phyloP scores from a whole-genome alignment of 202 grass and related monocot species.

The Sporobolus alterniflorus region DNA sequence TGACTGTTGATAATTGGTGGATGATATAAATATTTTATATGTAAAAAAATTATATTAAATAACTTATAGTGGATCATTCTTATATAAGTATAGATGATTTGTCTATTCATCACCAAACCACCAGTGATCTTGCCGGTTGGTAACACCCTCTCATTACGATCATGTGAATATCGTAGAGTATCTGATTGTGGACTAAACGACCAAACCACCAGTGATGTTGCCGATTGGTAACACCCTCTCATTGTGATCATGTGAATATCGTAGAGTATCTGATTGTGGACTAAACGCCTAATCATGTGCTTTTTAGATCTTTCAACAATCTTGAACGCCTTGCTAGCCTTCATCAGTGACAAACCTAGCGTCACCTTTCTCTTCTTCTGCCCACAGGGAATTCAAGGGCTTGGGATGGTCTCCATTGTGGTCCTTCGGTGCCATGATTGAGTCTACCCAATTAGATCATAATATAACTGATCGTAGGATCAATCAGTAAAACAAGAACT shows the following conservation, averaged over 20 bases:
- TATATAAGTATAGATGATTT: too few species aligned
- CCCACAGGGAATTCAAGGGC: background rate
- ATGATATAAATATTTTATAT: too few species aligned
- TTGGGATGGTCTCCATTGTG: constrained; percentile 3
- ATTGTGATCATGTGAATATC: background rate
- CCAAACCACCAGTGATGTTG: background rate
- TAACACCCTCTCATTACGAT: background rate
- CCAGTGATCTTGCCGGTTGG: background rate
- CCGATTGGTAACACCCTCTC: background rate
- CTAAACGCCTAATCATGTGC: background rate
- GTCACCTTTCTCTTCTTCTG: background rate
- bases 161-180: background rate
- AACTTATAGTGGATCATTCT: too few species aligned
- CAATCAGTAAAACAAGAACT: background rate
- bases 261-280: background rate
- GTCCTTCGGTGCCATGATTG: background rate
- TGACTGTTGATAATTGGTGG: too few species aligned
- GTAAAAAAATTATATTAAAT: too few species aligned
- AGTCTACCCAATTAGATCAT: background rate
- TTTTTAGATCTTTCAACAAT: background rate
- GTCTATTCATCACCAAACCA: constrained; percentile 7
- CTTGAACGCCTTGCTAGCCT: background rate
- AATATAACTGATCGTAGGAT: background rate
- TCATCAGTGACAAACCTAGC: background rate
- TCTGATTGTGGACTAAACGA: background rate